Percentiles rank a stretch among this genome's conserved stretches.
phyloP scores from a whole-genome alignment of 1,139 yeast genomes.

The Wickerhamomyces sp. region DNA sequence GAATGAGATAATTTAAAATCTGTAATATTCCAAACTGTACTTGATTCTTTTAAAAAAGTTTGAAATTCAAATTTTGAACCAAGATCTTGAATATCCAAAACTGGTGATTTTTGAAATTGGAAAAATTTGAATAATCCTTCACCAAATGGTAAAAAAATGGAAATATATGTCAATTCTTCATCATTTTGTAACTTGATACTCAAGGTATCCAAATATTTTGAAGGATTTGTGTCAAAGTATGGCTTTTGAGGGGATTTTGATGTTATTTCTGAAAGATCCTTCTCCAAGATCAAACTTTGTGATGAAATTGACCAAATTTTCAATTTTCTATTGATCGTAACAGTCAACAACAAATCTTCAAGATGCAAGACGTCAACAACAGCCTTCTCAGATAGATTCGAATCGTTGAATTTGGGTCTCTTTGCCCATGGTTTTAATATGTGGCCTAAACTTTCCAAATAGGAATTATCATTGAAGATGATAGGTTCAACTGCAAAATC shows the following conservation, averaged over 20 bases:
- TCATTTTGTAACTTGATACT: slow-evolving; percentile 5
- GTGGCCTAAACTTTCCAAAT: slow-evolving; percentile 37
- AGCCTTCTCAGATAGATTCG: slow-evolving; percentile 27
- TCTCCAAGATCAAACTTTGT: slow-evolving; percentile 31
- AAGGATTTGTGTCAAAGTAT: slow-evolving; percentile 20
- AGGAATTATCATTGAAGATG: slow-evolving; percentile 52
- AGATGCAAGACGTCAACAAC: slow-evolving; percentile 24
- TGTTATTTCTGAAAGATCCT: slow-evolving; percentile 25
- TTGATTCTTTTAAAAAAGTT: slow-evolving; percentile 26
- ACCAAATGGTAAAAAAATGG: slow-evolving; percentile 37
- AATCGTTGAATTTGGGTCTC: slow-evolving; percentile 10
- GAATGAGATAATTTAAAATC: slow-evolving; percentile 26
- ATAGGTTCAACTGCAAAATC: slow-evolving; percentile 43
- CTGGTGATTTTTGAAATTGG: slow-evolving; percentile 27
- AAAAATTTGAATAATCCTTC: slow-evolving; percentile 40
- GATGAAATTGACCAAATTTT: slow-evolving; percentile 51
- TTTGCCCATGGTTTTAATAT: slow-evolving; percentile 24
- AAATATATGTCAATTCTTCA: slow-evolving; percentile 17
- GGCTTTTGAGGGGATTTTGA: slow-evolving; percentile 17
- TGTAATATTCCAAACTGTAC: slow-evolving; percentile 46
- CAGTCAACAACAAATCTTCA: slow-evolving; percentile 26
- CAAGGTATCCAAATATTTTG: slow-evolving; percentile 16
- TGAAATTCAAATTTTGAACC: slow-evolving; percentile 25
- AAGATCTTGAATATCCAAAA: slow-evolving; percentile 25
- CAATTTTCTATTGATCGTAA: slow-evolving; percentile 45